Conservation (phyloP, 2,329 filamentous ascomycete genomes). For the Myriosclerotinia duriaeana region DNA sequence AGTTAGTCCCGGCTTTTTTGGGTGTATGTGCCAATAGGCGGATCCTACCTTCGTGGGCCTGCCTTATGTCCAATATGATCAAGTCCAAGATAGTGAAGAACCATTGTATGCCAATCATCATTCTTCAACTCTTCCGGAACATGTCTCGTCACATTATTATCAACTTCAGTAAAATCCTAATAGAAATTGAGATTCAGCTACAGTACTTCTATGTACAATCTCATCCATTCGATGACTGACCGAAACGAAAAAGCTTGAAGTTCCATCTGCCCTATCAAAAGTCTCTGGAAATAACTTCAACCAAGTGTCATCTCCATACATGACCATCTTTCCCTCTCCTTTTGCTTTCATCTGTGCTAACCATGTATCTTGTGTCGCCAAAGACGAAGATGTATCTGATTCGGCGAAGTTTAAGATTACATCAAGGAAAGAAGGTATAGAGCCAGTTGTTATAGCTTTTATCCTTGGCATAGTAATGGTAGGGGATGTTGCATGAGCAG, state of each 20-base stretch:
- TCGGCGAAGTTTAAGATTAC: slow-evolving; percentile 96
- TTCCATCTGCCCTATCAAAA: slow-evolving; percentile 86
- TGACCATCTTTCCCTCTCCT: slow-evolving; percentile 71
- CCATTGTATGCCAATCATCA: slow-evolving; percentile 87
- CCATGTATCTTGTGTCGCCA: slow-evolving; percentile 92
- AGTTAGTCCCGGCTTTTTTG: slow-evolving; percentile 28
- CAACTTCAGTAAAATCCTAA: slow-evolving; percentile 95
- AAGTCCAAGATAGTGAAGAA: slow-evolving; percentile 91
- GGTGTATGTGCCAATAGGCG: neutral
- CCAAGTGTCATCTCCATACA: slow-evolving; percentile 99
- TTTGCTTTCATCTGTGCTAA: slow-evolving; percentile 84
- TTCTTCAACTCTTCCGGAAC: slow-evolving; percentile 71
- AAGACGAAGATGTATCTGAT: slow-evolving; percentile 83
- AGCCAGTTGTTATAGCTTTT: slow-evolving; percentile 96
- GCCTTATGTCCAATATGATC: slow-evolving; percentile 98
- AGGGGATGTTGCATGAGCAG: slow-evolving; percentile 90
- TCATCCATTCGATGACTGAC: slow-evolving; percentile 53
- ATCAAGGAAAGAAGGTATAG: slow-evolving; percentile 96
- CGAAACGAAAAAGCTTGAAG: slow-evolving; percentile 96
- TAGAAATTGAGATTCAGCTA: slow-evolving; percentile 34
- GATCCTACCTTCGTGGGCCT: slow-evolving; percentile 70
- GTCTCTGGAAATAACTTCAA: slow-evolving; percentile 89
- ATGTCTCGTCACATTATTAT: slow-evolving; percentile 94
- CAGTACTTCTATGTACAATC: slow-evolving; percentile 32
- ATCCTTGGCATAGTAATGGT: slow-evolving; percentile 98